Evolutionary conservation across 768 basidiomycete genomes (phyloP).

Genomic region (Pleurotus djamor): DNA sequence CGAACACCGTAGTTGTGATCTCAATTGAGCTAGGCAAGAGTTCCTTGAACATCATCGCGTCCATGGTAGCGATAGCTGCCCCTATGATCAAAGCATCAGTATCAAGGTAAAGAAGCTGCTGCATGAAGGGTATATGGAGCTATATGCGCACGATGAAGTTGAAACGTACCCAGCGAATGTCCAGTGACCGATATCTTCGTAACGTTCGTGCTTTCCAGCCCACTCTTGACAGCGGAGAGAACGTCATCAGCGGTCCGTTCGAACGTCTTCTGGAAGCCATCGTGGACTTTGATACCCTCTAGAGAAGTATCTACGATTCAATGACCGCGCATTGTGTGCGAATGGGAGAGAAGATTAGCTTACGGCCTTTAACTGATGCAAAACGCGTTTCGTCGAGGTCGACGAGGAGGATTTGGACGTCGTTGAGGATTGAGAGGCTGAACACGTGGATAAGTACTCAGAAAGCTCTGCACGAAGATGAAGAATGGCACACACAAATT

Average conservation of each 20-base stretch:
- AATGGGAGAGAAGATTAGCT: neutral
- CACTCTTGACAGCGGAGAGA: slow-evolving; percentile 24
- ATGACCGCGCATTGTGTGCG: neutral
- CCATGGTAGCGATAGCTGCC: slow-evolving; percentile 44
- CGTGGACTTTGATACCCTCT: slow-evolving; percentile 32
- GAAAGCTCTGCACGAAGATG: neutral
- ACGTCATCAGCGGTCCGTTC: slow-evolving; percentile 32
- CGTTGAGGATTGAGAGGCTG: slow-evolving; percentile 33
- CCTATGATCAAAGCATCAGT: slow-evolving; percentile 14
- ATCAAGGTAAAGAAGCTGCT: no score
- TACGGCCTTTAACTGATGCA: slow-evolving; percentile 12
- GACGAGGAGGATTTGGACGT: slow-evolving; percentile 24
- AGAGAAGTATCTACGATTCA: neutral
- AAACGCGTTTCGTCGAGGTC: slow-evolving; percentile 28
- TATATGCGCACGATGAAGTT: neutral
- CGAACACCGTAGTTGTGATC: slow-evolving; percentile 33
- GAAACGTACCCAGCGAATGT: slow-evolving; percentile 33
- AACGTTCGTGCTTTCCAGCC: slow-evolving; percentile 21
- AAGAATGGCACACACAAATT: slow-evolving; percentile 21
- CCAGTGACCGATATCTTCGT: slow-evolving; percentile 35
- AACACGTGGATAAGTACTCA: neutral
- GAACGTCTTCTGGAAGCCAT: slow-evolving; percentile 38
- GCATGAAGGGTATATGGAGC: no score
- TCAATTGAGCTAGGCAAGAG: slow-evolving; percentile 26
- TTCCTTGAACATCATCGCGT: slow-evolving; percentile 35